Evolutionary conservation across 768 basidiomycete species (phyloP), one percentile per base, ranked within the genome.

Genomic region (Dendrothele bispora): DNA sequence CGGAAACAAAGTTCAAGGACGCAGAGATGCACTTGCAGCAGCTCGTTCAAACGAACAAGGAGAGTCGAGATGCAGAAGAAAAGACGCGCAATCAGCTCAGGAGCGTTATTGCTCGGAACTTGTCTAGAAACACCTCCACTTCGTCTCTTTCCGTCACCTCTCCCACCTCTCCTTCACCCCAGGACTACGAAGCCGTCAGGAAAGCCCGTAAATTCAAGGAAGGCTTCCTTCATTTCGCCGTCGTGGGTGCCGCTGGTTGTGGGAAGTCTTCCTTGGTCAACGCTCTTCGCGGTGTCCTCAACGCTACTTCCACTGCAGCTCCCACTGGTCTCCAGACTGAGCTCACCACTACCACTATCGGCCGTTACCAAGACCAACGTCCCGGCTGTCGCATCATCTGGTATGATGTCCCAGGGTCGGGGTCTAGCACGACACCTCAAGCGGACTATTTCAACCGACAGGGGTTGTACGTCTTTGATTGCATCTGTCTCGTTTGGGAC

Each of bases 231-330:
- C 67, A 65, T 21, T 57, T 61, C 20, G 63, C 64, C 7, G 40
- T 67, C 2, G 61, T 61, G 15, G 64, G 65, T 0, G 43, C 59
- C 18, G 59, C 63, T 4, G 64, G 65, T 25, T 60, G 59, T 5
- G 65, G 64, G 2, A 65, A 65, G 44, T 65, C 65, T 1, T 58
- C 65, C 21, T 45, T 65, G 37, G 55, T 50, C 36, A 43, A 50
- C 26, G 49, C 43, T 17, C 43, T 50, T 11, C 43, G 42, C 29
- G 46, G 46, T 15, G 28, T 47, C 20, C 14, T 39, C 1, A 39
- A 38, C 32, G 46, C 37, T n/a, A 47, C 46, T 3, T 22, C 46
- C 0, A 38, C 30, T n/a, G 36, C 46, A 3, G 38, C 30, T 7
- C 37, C 46, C 3, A 39, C 46, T 2, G 46, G 46, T 11, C 36